Evolutionary conservation across 495 filamentous ascomycete species (phyloP).

Genomic region (Hypoxylon lenormandii): DNA sequence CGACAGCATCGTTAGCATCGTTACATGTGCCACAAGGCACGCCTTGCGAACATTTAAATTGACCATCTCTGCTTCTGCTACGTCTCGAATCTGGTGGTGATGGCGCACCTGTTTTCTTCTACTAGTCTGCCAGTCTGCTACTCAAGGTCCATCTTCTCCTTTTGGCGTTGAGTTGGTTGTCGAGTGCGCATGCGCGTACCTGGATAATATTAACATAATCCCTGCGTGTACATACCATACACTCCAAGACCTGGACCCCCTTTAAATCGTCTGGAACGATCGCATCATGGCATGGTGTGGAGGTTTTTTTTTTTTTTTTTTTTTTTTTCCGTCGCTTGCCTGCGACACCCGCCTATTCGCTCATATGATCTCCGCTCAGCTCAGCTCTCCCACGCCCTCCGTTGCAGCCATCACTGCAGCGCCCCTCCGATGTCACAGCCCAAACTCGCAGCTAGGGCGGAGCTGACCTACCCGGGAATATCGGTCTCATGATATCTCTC

Average conservation of each 20-base stretch:
- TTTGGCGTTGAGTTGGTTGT: neutral
- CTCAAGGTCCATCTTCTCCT: neutral
- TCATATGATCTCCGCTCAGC: slow-evolving; percentile 33
- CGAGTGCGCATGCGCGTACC: slow-evolving; percentile 7
- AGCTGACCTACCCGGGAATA: slow-evolving; percentile 39
- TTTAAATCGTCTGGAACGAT: slow-evolving; percentile 34
- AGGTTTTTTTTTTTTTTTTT: no score
- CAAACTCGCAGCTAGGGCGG: slow-evolving; percentile 24
- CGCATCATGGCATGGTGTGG: slow-evolving; percentile 35
- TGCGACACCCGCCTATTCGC: slow-evolving; percentile 25
- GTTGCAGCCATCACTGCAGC: slow-evolving; percentile 31
- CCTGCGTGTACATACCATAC: neutral
- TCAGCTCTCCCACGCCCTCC: slow-evolving; percentile 26
- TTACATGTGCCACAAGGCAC: slow-evolving; percentile 23
- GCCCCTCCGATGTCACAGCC: slow-evolving; percentile 1
- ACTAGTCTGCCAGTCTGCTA: slow-evolving; percentile 10
- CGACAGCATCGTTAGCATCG: slow-evolving; percentile 3
- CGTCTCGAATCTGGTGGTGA: slow-evolving; percentile 13
- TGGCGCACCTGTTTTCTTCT: no score
- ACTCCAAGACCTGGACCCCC: slow-evolving; percentile 6
- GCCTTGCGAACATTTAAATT: slow-evolving; percentile 28
- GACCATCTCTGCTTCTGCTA: slow-evolving; percentile 12
- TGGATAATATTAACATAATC: slow-evolving; percentile 12
- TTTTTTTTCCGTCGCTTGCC: slow-evolving; percentile 26
- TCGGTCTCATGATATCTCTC: slow-evolving; percentile 28